Base-by-base conservation (phyloP, 2,329 filamentous ascomycete species). In the Samsoniella hepiali region DNA sequence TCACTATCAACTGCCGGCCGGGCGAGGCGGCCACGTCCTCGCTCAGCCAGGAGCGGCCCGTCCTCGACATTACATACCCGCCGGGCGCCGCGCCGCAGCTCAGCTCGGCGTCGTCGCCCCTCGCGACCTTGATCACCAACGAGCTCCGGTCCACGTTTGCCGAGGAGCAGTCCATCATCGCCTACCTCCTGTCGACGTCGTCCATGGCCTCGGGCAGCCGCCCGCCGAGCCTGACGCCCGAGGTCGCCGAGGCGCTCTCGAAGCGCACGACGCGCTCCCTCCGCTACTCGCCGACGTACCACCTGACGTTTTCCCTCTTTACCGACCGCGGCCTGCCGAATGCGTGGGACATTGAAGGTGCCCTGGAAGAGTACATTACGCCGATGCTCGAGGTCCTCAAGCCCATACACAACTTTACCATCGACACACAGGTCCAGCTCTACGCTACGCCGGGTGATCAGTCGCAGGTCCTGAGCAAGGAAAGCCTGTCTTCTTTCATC, bases 231-330 rank as follows among this genome's bases (percentile, higher is more conserved):
- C 68, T 84, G 45, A 77, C 79, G 0, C 78, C 82, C 40, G 81
- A 86, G 38, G 77, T 82, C 0, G 78, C 82, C 31, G 85, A 86
- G 47, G 79, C 82, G 1, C 80, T 86, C 69, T 84, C 77, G 70
- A 89, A 81, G 83, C 90, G 93, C 65, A 91, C 91, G 42, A 95
- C 91, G 2, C 84, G 93, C 58, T 92, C 93, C 0, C 84, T 98
- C 71, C 96, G 94, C 73, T 96, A 97, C 73, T 90, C 95, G 4
- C 88, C 93, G 15, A 96, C 91, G 0, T 99, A 98, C 73, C 95
- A 99, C 73, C 81, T 99, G 34, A 97, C 93, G 0, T 97, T 99
- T 72, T 99, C 95, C 0, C 82, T 99, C 3, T 98, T 99, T 73
- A 95, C 92, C 0, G 89, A 90, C 13, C 88, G 88, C 1, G 84